Evolutionary conservation across 2,329 filamentous ascomycete species (phyloP), one percentile per base, ranked within the genome.

Genomic region (Colletotrichum navitas): DNA sequence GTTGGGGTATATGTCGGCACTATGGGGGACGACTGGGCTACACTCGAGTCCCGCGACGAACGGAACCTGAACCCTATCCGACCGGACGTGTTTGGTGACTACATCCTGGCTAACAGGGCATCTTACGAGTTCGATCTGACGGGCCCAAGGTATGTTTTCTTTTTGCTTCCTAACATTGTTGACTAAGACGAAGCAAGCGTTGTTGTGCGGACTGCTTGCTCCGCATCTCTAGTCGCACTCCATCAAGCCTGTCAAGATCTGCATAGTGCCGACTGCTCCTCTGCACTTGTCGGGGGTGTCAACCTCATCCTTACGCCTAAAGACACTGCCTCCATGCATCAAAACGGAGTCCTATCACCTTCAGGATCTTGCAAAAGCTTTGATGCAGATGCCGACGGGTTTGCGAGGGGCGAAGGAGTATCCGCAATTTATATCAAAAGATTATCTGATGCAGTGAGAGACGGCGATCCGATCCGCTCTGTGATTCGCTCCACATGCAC

Each of bases 371-470:
- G 77, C 55, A 76, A 79, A 60, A 78, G 78, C 1, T 86, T 85
- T 69, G 85, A 86, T 52, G 77, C 80, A 2, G 75, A 78, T 10
- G 87, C 85, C 0, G 80, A 86, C 64, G 87, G 87, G 0, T 89
- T 87, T 67, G 85, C 80, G 0, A 80, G 86, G 7, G 87, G 84
- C 2, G 87, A 89, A 72, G 87, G 83, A 6, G 75, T 84, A 18
- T 82, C 76, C 2, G 78, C 81, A 8, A 66, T 89, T 7, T 77
- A 84, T 7, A 69, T 89, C 0, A 89, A 89, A 76, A 79, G 75
- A 0, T 75, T 89, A 0, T 77, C 79, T 3, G 81, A 84, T 54
- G 87, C 87, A 0, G 69, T 89, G 5, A 76, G 78, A 3, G 85
- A 86, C 59, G 82, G 83, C 3, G 84, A 88, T 69, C 81, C 82